Evolutionary conservation across 148 eudicot genomes (phyloP), one percentile per base, ranked within the genome.

Genomic region (Rhododendron mucronatum): DNA sequence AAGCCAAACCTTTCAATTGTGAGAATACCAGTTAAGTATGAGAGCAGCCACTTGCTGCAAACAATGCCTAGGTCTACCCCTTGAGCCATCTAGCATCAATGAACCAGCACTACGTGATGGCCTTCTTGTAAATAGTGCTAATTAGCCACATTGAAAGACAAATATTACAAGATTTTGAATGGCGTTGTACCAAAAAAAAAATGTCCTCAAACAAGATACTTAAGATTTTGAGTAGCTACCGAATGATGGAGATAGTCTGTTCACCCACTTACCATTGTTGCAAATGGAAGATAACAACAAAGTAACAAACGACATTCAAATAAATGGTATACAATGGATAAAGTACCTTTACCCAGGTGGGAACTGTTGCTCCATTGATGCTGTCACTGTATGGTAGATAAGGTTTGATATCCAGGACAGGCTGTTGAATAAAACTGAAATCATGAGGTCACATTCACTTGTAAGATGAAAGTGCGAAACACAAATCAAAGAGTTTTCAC

Each of bases 401-500:
- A 39, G 99, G 99, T 89, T 97, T 97, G 89, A 95, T 89, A 89
- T 97, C 99, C 89, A 97, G 89, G 65, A 97, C 95, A 82, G 99
- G 99, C 99, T 96, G 93, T 87, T 47, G 33, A 63, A 75, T 20
- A 85, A 35, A 71, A 76, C 53, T 47, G 13, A 37, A 77, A 83
- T 78, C 80, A 80, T 26, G 59, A 86, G 55, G n/a, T 12, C 55
- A n/a, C 13, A 53, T 41, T 81, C 9, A 44, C 21, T 55, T 81
- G 18, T 23, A 26, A 18, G 3, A 7, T 12, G 41, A 53, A 53
- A 81, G 5, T 20, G 55, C 53, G 16, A 39, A 82, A 74, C 8
- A 67, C 11, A 80, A 84, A 80, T 23, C n/a, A 79, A 21, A 37
- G 15, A 23, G 51, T 80, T 55, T 65, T 73, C 44, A 10, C 48